These are phyloP conservation scores for Strombidium stylifer DNA, from an alignment of 73 alveolate species.

Conservation along the genomic window DNA sequence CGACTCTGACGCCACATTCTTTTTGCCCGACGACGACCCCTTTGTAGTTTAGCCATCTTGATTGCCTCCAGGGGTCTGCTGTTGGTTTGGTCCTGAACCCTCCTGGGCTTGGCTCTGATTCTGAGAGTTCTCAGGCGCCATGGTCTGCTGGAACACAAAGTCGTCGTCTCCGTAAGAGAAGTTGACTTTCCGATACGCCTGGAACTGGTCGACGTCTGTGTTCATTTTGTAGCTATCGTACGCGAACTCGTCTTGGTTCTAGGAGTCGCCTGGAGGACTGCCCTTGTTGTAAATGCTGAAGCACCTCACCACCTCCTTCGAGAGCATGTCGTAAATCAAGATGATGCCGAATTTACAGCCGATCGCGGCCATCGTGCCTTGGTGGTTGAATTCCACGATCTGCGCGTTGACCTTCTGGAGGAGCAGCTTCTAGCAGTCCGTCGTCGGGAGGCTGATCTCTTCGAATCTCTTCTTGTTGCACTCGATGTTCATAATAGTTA, in stretches of 20 bases:
- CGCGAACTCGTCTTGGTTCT: too few species aligned
- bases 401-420: constrained; percentile 30
- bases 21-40: neutral
- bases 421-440: constrained; percentile 31
- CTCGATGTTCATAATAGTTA: constrained; percentile 17
- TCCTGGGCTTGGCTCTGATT: too few species aligned
- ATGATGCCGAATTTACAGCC: constrained; percentile 46
- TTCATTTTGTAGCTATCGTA: constrained; percentile 23
- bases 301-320: constrained; percentile 44
- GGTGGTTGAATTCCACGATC: constrained; percentile 39
- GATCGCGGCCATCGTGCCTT: constrained; percentile 39
- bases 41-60: neutral
- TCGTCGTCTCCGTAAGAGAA: constrained; percentile 43
- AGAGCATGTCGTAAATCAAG: constrained; percentile 38
- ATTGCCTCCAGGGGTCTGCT: neutral
- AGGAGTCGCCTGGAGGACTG: too few species aligned
- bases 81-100: neutral
- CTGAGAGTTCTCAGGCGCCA: too few species aligned
- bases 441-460: constrained; percentile 22
- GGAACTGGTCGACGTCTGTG: constrained; percentile 40
- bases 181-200: constrained; percentile 24
- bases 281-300: constrained; percentile 37
- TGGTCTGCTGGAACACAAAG: constrained; percentile 14
- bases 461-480: constrained; percentile 2
- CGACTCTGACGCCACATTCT: too few species aligned